Base-by-base conservation (phyloP, 2,329 filamentous ascomycete species). In the Microdochium nivale region DNA sequence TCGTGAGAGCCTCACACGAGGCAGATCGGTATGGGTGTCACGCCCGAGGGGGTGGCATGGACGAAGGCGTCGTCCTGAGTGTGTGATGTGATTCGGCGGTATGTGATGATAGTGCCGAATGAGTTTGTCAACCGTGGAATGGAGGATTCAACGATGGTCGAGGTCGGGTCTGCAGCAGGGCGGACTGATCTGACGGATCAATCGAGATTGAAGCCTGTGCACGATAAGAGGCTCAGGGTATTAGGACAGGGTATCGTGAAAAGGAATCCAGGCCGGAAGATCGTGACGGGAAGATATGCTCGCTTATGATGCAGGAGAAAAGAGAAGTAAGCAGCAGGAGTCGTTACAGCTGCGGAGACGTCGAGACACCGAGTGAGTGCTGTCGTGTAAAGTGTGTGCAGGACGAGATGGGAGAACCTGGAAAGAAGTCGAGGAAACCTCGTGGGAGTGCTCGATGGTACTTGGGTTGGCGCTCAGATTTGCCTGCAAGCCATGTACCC, bases 281-380 rank as follows among this genome's bases (percentile, higher is more conserved):
- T 21, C 40, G 40, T 44, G 19, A 13, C 21, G 19, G 16, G 23
- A 16, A 23, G 40, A 44, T 44, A 19, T 19, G 40, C 40, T 44
- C 40, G 40, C 40, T 44, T 7, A 11, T 23, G n/a, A 54, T 54
- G 27, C 54, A 47, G 51, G 52, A 53, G 44, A 54, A 21, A 33
- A 53, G 56, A 53, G 53, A 50, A 54, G 55, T 54, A 54, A 51
- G 48, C 56, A 56, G 51, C 53, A 51, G 13, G 40, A 44, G 14
- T 19, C 35, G 35, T 44, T 7, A 19, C 19, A 21, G 40, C 14
- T 21, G 40, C 21, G 40, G 40, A 16, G 8, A 19, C 4, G 35
- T 16, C 7, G 23, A 19, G 9, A 27, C 24, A 10, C 25, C 46
- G 10, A 10, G 25, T 14, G 9, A 27, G 24, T 16, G 24, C 10